Evolutionary conservation across 2,329 filamentous ascomycete species (phyloP).

Genomic region (Monosporascus sp.): DNA sequence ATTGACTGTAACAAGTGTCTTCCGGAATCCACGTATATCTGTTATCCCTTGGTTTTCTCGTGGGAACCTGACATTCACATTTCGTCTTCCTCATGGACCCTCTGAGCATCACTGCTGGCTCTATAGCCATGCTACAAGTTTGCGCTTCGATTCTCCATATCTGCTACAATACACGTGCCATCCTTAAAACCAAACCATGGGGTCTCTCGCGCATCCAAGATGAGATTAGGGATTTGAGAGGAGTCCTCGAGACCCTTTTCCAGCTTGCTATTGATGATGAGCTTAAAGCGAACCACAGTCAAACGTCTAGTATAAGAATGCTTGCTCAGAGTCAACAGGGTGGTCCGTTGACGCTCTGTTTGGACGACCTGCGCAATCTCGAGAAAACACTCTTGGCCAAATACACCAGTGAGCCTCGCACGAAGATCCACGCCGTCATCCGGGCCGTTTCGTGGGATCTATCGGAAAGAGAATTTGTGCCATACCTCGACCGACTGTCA

Average conservation of each 20-base stretch:
- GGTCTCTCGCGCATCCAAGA: constrained; percentile 2
- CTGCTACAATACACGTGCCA: constrained; percentile 5
- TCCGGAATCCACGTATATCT: no score
- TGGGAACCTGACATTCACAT: no score
- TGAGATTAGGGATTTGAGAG: constrained; percentile 2
- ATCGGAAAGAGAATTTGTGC: constrained; percentile 2
- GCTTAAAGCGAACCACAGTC: neutral
- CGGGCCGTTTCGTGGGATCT: constrained; percentile 2
- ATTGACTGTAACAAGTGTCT: no score
- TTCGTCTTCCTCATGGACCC: constrained; percentile 3
- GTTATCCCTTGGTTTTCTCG: no score
- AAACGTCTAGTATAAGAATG: neutral
- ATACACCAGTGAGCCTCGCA: neutral
- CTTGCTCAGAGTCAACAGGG: constrained; percentile 3
- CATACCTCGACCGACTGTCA: constrained; percentile 2
- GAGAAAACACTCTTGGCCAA: neutral
- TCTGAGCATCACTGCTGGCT: constrained; percentile 1
- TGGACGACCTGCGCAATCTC: constrained; percentile 1
- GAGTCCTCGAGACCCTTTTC: constrained; percentile 1
- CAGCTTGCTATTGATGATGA: neutral
- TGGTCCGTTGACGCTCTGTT: constrained; percentile 1
- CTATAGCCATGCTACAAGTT: constrained; percentile 2
- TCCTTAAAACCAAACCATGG: constrained; percentile 4
- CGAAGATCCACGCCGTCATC: constrained; percentile 2
- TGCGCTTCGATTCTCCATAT: constrained; percentile 3